Evolutionary conservation across 768 basidiomycete genomes (phyloP).

Genomic region (Tricholoma matsutake): DNA sequence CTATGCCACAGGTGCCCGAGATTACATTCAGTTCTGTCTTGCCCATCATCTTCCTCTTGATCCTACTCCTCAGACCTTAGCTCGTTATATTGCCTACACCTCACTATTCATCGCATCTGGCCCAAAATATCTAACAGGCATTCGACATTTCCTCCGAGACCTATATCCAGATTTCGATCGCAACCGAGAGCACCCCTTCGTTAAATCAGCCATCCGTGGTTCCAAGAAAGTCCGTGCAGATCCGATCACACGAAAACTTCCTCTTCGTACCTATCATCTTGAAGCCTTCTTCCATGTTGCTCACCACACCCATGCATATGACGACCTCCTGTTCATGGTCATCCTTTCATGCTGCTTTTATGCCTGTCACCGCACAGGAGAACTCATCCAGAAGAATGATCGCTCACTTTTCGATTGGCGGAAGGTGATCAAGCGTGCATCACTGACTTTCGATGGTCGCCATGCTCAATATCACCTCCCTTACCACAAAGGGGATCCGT

Average conservation of each 20-base stretch:
- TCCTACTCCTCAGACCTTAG: conserved; percentile 16
- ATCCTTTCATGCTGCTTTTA: conserved; percentile 25
- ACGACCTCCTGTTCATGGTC: neutral
- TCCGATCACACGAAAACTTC: neutral
- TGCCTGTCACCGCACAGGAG: conserved; percentile 24
- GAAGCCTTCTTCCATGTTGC: too few species aligned
- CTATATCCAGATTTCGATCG: neutral
- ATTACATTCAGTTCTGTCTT: conserved; percentile 19
- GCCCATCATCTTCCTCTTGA: conserved; percentile 13
- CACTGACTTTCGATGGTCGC: conserved; percentile 10
- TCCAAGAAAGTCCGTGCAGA: neutral
- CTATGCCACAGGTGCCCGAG: conserved; percentile 20
- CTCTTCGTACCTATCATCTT: neutral
- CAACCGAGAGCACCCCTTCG: neutral
- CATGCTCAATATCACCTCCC: conserved; percentile 22
- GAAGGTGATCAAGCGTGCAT: conserved; percentile 24
- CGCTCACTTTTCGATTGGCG: conserved; percentile 17
- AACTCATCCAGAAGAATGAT: conserved; percentile 16
- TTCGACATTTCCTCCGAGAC: neutral
- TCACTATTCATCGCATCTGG: conserved; percentile 3
- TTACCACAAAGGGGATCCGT: conserved; percentile 28
- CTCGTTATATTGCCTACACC: too few species aligned
- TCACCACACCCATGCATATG: too few species aligned
- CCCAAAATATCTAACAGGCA: conserved; percentile 8
- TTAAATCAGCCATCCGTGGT: neutral